Evolutionary conservation across 805 yeast genomes (phyloP).

Genomic region (Teunomyces kruisii): DNA sequence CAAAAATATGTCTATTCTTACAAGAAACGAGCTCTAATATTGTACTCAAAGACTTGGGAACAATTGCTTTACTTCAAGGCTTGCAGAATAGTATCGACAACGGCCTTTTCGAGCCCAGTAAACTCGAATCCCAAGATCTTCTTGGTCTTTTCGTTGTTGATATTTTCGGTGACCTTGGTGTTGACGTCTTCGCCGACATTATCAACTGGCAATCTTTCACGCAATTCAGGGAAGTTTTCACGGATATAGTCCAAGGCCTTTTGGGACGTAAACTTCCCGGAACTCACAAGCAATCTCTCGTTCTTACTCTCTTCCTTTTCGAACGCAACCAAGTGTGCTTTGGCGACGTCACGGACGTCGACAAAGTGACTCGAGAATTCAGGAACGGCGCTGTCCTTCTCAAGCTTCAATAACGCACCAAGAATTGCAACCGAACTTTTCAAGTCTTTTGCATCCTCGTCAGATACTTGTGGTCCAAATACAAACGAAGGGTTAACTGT

Average conservation of each 20-base stretch:
- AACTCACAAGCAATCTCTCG: constrained; percentile 30
- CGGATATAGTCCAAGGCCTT: constrained; percentile 18
- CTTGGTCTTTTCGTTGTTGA: constrained; percentile 18
- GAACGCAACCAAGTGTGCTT: constrained; percentile 15
- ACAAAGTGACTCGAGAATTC: constrained; percentile 18
- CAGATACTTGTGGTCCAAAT: constrained; percentile 24
- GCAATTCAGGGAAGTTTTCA: constrained; percentile 22
- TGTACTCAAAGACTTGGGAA: too few relatives aligned
- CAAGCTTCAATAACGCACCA: constrained; percentile 9
- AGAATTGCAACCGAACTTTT: constrained; percentile 14
- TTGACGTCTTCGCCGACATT: constrained; percentile 10
- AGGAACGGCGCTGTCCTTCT: constrained; percentile 1
- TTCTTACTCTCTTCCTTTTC: constrained; percentile 13
- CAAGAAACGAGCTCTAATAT: too few relatives aligned
- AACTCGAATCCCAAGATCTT: constrained; percentile 18
- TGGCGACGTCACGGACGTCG: constrained; percentile 16
- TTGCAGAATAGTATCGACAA: constrained; percentile 23
- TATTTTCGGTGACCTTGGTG: neutral
- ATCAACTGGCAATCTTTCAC: constrained; percentile 15
- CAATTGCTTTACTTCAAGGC: constrained; percentile 8
- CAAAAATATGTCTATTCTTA: too few relatives aligned
- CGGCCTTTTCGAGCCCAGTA: constrained; percentile 15
- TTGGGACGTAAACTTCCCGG: constrained; percentile 19
- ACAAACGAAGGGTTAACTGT: constrained; percentile 19
- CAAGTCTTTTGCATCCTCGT: constrained; percentile 7